Percentiles rank a stretch among this genome's conserved stretches.
These are phyloP conservation scores for Climacium dendroides DNA, from an alignment of 225 moss, liverwort and hornwort genomes.

Conservation along the genomic window DNA sequence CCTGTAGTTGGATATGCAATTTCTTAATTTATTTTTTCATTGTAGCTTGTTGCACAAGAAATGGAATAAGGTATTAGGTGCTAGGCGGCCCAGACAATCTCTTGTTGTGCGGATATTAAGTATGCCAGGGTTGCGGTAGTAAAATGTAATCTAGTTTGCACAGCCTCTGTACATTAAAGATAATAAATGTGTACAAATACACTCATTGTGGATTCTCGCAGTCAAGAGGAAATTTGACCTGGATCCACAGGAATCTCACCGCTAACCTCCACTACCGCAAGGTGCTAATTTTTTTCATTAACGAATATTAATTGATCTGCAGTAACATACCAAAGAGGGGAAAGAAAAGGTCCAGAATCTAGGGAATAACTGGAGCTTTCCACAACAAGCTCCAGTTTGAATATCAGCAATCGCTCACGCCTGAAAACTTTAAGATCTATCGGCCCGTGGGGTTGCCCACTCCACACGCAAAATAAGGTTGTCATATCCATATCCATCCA, in stretches of 20 bases:
- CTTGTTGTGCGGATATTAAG: neutral
- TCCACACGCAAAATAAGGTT: constrained; percentile 92
- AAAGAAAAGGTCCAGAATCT: neutral
- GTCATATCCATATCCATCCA: constrained; percentile 90
- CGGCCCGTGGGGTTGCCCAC: constrained; percentile 80
- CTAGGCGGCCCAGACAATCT: neutral
- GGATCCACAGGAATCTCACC: neutral
- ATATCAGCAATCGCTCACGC: neutral
- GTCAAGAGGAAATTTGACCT: neutral
- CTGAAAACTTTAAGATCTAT: constrained; percentile 36
- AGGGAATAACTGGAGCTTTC: neutral
- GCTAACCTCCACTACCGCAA: neutral
- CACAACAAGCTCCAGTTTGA: neutral
- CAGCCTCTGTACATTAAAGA: neutral
- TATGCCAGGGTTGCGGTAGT: neutral
- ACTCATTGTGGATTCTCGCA: neutral
- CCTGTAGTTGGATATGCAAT: neutral
- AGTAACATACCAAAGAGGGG: neutral
- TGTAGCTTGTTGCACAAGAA: neutral
- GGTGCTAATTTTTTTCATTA: neutral
- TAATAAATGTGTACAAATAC: neutral
- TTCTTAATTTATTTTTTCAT: neutral
- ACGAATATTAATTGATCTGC: neutral
- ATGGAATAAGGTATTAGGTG: neutral
- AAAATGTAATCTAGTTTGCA: neutral